Evolutionary conservation across 495 filamentous ascomycete species (phyloP).

Genomic region (Pyrenopolyporus hunteri): DNA sequence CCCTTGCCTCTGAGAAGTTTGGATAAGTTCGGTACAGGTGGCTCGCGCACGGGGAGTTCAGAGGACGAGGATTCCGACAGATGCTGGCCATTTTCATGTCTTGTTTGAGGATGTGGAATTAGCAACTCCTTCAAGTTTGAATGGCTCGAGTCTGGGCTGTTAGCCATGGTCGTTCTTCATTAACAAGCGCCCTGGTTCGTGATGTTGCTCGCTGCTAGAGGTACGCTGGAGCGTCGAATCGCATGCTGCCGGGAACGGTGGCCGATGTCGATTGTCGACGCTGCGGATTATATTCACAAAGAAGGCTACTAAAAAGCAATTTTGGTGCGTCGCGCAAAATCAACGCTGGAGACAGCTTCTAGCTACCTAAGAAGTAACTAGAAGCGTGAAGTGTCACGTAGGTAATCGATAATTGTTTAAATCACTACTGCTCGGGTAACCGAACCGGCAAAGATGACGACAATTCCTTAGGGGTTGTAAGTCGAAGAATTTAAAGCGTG

Average conservation of each 20-base stretch:
- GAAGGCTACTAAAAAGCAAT: background rate
- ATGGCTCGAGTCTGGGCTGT: slow-evolving; percentile 31
- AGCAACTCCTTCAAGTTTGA: slow-evolving; percentile 28
- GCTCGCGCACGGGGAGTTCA: slow-evolving; percentile 10
- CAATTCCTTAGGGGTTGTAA: background rate
- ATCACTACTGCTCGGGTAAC: background rate
- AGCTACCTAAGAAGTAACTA: slow-evolving; percentile 3
- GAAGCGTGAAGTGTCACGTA: background rate
- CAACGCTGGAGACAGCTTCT: slow-evolving; percentile 2
- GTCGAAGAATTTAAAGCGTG: slow-evolving; percentile 2
- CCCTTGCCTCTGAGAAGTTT: slow-evolving; percentile 50
- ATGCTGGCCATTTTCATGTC: slow-evolving; percentile 27
- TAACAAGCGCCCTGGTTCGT: slow-evolving; percentile 4
- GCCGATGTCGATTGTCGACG: slow-evolving; percentile 4
- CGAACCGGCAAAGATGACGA: background rate
- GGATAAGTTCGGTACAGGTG: slow-evolving; percentile 24
- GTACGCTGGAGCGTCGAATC: slow-evolving; percentile 14
- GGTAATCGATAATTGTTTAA: background rate
- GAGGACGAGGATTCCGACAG: slow-evolving; percentile 27
- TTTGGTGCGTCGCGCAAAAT: slow-evolving; percentile 11
- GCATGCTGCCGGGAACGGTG: slow-evolving; percentile 27
- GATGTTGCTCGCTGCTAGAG: slow-evolving; percentile 21
- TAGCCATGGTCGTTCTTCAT: slow-evolving; percentile 28
- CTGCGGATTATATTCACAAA: background rate
- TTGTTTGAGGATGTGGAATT: slow-evolving; percentile 21